These are phyloP conservation scores for Brassica napus DNA, from an alignment of 345 rosid species.

Conservation along the genomic window Da-Ae NC_063444.1:41406501-41407000, in stretches of 20 bases:
- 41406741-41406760: slow-evolving; percentile 99
- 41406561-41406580: slow-evolving; percentile 55
- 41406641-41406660: background rate
- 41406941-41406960: slow-evolving; percentile 89
- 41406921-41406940: slow-evolving; percentile 93
- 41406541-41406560: slow-evolving; percentile 56
- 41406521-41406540: slow-evolving; percentile 49
- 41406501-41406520: slow-evolving; percentile 19
- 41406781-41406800: slow-evolving; percentile 96
- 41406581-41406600: slow-evolving; percentile 69
- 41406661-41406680: slow-evolving; percentile 82
- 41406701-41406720: slow-evolving; percentile 90
- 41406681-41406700: slow-evolving; percentile 91
- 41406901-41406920: slow-evolving; percentile 82
- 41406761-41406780: slow-evolving; percentile 95
- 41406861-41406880: background rate
- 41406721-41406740: slow-evolving; percentile 94
- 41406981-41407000: slow-evolving; percentile 77
- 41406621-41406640: slow-evolving; percentile 1
- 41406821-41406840: background rate
- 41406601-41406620: background rate
- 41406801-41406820: slow-evolving; percentile 97
- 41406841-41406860: background rate
- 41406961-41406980: slow-evolving; percentile 93
- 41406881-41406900: slow-evolving; percentile 19